phyloP scores from a whole-genome alignment of 2,329 filamentous ascomycete genomes.

The Amphichorda felina region DNA sequence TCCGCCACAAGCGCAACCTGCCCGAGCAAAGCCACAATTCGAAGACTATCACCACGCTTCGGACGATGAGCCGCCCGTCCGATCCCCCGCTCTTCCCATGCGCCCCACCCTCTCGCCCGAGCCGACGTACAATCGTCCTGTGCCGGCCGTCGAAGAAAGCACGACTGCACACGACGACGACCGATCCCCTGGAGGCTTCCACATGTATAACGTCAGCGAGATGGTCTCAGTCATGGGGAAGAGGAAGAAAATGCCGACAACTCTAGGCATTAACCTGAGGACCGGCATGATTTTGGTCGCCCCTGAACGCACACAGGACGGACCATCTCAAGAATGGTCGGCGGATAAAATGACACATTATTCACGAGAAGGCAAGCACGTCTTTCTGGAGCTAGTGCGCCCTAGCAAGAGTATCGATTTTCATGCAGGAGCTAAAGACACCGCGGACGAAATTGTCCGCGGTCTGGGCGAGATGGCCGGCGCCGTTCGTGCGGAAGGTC shows the following conservation, averaged over 20 bases:
- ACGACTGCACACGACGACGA: too few relatives aligned
- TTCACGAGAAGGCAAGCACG: slow-evolving; percentile 94
- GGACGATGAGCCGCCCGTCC: slow-evolving; percentile 12
- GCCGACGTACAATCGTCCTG: slow-evolving; percentile 22
- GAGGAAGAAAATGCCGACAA: slow-evolving; percentile 97
- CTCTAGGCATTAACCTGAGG: slow-evolving; percentile 80
- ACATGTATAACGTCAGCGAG: slow-evolving; percentile 94
- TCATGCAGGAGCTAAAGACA: slow-evolving; percentile 94
- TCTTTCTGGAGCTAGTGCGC: slow-evolving; percentile 84
- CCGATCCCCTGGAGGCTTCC: slow-evolving; percentile 66
- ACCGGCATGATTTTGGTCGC: slow-evolving; percentile 85
- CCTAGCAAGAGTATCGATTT: slow-evolving; percentile 95
- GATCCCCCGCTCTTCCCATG: slow-evolving; percentile 17
- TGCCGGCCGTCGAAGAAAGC: slow-evolving; percentile 14
- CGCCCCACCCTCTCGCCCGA: slow-evolving; percentile 27
- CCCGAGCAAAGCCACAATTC: slow-evolving; percentile 6
- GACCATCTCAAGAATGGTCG: slow-evolving; percentile 82
- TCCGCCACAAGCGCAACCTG: slow-evolving; percentile 11
- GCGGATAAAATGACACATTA: slow-evolving; percentile 96
- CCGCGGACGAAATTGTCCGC: slow-evolving; percentile 82
- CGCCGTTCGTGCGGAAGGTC: slow-evolving; percentile 67
- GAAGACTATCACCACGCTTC: slow-evolving; percentile 7
- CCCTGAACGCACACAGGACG: slow-evolving; percentile 73
- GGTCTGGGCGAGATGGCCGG: slow-evolving; percentile 84
- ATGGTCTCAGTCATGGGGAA: slow-evolving; percentile 97